Conservation (phyloP, 345 rosid genomes). For the Eucalyptus regnans region DNA sequence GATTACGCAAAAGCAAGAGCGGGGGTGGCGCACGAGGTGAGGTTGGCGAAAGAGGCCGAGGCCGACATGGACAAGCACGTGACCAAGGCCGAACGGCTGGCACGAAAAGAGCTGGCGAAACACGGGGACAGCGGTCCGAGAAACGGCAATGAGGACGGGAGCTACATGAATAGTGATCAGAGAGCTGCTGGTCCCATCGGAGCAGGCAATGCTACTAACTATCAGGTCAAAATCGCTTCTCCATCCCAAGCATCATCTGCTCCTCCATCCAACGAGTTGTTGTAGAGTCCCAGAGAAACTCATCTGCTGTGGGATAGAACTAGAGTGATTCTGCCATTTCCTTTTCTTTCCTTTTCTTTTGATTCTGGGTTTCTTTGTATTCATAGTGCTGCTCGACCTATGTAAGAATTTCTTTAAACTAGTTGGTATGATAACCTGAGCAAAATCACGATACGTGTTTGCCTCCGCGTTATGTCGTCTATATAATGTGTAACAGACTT, state of each 20-base stretch:
- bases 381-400: background rate
- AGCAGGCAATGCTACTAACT: background rate
- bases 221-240: background rate
- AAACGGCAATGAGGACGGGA: background rate
- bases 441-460: background rate
- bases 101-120: conserved; percentile 4
- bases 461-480: background rate
- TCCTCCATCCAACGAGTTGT: background rate
- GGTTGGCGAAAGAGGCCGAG: conserved; percentile 43
- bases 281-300: background rate
- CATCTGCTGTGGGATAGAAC: background rate
- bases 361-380: background rate
- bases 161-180: background rate
- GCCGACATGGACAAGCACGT: conserved; percentile 41
- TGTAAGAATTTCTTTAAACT: background rate
- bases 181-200: background rate
- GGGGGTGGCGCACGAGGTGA: conserved; percentile 38
- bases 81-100: conserved; percentile 18
- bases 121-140: background rate
- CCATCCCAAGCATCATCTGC: background rate
- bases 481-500: background rate
- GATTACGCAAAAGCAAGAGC: conserved; percentile 27
- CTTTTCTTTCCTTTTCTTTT: background rate
- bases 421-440: background rate
- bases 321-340: background rate